A percentile compares a stretch with the other conserved stretches of the same genome.
These are phyloP conservation scores for Taphrina confusa DNA, from an alignment of 1,139 yeast genomes.

Conservation along the genomic window DNA sequence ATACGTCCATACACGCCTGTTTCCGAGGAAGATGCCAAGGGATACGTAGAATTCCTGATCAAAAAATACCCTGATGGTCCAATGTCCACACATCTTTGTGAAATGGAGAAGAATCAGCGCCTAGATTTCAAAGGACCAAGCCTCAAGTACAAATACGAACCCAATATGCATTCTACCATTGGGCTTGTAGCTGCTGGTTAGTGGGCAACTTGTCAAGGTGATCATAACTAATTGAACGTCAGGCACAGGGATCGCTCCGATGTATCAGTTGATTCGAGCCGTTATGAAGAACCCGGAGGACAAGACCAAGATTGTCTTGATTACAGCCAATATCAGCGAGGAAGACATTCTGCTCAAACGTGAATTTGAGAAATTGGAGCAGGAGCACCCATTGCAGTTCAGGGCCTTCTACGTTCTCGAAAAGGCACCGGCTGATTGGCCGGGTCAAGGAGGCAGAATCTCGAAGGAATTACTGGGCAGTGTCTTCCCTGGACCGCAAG, in stretches of 20 bases:
- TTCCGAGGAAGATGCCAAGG: conserved; percentile 67
- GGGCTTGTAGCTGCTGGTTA: conserved; percentile 88
- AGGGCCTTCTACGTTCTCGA: conserved; percentile 79
- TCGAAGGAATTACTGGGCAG: conserved; percentile 64
- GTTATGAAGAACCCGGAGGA: conserved; percentile 73
- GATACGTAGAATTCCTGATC: conserved; percentile 75
- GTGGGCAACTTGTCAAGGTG: neutral
- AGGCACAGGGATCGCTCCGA: conserved; percentile 83
- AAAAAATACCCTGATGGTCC: conserved; percentile 84
- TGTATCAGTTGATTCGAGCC: conserved; percentile 72
- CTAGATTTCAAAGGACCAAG: conserved; percentile 94
- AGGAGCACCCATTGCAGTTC: conserved; percentile 72
- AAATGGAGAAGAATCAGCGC: conserved; percentile 74
- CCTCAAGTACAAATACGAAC: conserved; percentile 86
- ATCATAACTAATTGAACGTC: neutral
- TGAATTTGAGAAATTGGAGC: conserved; percentile 68
- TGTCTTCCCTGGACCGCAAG: conserved; percentile 59
- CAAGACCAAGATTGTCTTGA: conserved; percentile 76
- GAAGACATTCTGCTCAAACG: conserved; percentile 74
- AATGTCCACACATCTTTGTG: conserved; percentile 73
- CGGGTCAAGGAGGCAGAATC: conserved; percentile 65
- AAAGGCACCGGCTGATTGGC: conserved; percentile 57
- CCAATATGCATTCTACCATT: conserved; percentile 77
- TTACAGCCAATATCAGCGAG: conserved; percentile 77
- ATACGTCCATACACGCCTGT: conserved; percentile 97